phyloP scores from a whole-genome alignment of 257 asterid genomes.

The Paulownia fortunei region DNA sequence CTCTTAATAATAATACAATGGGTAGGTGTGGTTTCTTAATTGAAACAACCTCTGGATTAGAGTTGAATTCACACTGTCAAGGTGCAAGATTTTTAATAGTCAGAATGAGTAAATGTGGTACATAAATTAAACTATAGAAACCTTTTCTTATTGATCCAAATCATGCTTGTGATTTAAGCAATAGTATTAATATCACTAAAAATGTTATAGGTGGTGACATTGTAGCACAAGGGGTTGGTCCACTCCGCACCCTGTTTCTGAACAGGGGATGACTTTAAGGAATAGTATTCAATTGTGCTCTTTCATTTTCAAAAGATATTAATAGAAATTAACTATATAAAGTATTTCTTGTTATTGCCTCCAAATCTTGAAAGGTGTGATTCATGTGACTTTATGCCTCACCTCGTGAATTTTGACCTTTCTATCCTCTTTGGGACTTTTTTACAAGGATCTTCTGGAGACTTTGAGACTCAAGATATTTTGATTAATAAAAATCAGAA shows the following conservation, averaged over 20 bases:
- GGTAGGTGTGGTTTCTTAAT: slow-evolving; percentile 17
- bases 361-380: slow-evolving; percentile 35
- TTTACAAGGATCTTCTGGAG: background rate
- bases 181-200: background rate
- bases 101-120: background rate
- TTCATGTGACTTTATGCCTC: slow-evolving; percentile 24
- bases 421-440: background rate
- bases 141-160: slow-evolving; percentile 13
- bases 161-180: background rate
- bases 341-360: slow-evolving; percentile 4
- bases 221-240: slow-evolving; percentile 12
- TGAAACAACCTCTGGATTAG: slow-evolving; percentile 4
- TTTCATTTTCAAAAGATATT: slow-evolving; percentile 2
- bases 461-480: background rate
- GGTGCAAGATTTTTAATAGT: background rate
- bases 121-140: background rate
- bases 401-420: slow-evolving; percentile 4
- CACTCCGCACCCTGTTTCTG: slow-evolving; percentile 31
- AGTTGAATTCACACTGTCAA: background rate
- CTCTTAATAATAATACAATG: slow-evolving; percentile 9
- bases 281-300: background rate
- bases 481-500: background rate
- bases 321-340: background rate
- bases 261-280: background rate
- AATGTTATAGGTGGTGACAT: background rate